Percentiles rank a stretch among this genome's conserved stretches.
phyloP scores from a whole-genome alignment of 495 filamentous ascomycete genomes.

The Penicillium herquei region DNA sequence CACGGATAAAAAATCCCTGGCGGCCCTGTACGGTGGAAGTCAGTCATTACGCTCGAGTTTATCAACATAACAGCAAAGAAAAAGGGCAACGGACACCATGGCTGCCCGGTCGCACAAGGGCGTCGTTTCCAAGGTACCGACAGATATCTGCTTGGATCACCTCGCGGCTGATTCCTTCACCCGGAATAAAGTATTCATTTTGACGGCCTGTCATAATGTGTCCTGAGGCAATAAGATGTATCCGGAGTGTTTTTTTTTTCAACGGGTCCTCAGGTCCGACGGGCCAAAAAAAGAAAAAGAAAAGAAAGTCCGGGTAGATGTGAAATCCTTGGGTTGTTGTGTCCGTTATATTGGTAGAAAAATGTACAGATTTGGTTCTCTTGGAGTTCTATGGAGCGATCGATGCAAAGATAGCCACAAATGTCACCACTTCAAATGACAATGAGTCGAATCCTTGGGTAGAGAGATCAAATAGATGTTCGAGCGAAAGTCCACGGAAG shows the following conservation, averaged over 20 bases:
- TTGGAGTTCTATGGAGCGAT: slow-evolving; percentile 24
- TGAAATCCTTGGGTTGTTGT: slow-evolving; percentile 15
- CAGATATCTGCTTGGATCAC: slow-evolving; percentile 95
- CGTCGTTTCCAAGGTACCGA: slow-evolving; percentile 90
- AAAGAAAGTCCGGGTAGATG: slow-evolving; percentile 15
- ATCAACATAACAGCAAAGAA: slow-evolving; percentile 5
- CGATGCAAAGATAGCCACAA: slow-evolving; percentile 16
- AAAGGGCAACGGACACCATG: slow-evolving; percentile 64
- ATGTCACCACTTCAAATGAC: slow-evolving; percentile 25
- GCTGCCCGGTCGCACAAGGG: slow-evolving; percentile 78
- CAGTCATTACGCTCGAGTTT: slow-evolving; percentile 23
- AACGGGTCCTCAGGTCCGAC: slow-evolving; percentile 38
- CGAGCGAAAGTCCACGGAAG: slow-evolving; percentile 19
- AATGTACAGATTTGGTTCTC: slow-evolving; percentile 19
- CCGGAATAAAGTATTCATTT: slow-evolving; percentile 84
- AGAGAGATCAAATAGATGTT: slow-evolving; percentile 6
- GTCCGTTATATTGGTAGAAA: slow-evolving; percentile 23
- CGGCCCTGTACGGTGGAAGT: slow-evolving; percentile 53
- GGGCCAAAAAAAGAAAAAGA: slow-evolving; percentile 27
- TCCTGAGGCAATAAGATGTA: slow-evolving; percentile 26
- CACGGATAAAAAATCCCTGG: slow-evolving; percentile 80
- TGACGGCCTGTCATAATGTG: slow-evolving; percentile 54
- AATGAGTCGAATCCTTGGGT: slow-evolving; percentile 13
- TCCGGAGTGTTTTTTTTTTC: slow-evolving; percentile 26
- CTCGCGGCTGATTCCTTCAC: slow-evolving; percentile 87